phyloP scores from a whole-genome alignment of 768 basidiomycete species.

The Leccinum longicurvipes region DNA sequence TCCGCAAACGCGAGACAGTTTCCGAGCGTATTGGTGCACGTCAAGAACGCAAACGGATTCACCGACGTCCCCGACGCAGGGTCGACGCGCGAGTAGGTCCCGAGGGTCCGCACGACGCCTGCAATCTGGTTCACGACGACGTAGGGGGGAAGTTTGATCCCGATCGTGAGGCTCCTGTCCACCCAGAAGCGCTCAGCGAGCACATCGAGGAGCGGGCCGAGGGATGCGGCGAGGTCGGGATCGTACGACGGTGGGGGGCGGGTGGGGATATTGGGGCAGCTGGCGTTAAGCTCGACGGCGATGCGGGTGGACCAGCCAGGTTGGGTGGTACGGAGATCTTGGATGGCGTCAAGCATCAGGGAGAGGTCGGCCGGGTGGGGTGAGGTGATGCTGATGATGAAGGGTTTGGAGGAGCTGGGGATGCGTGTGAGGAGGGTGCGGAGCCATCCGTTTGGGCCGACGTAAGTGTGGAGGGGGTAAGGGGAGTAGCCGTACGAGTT shows the following conservation, averaged over 20 bases:
- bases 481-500: conserved; percentile 92
- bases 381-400: conserved; percentile 79
- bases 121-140: conserved; percentile 58
- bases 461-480: conserved; percentile 59
- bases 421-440: conserved; percentile 38
- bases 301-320: conserved; percentile 41
- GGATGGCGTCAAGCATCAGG: conserved; percentile 58
- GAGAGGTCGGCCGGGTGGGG: conserved; percentile 49
- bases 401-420: conserved; percentile 47
- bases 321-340: conserved; percentile 45
- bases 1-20: conserved; percentile 61
- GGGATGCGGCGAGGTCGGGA: conserved; percentile 40
- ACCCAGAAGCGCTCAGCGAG: conserved; percentile 46
- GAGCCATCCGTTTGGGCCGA: conserved; percentile 50
- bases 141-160: conserved; percentile 80
- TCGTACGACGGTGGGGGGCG: conserved; percentile 67
- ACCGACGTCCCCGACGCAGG: conserved; percentile 10
- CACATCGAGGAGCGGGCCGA: conserved; percentile 52
- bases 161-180: conserved; percentile 60
- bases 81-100: conserved; percentile 33
- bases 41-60: conserved; percentile 68
- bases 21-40: conserved; percentile 80
- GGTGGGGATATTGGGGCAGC: conserved; percentile 73
- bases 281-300: conserved; percentile 80
- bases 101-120: conserved; percentile 47